Conservation (phyloP, 495 filamentous ascomycete genomes). For the Evansstolkia leycettana region DNA sequence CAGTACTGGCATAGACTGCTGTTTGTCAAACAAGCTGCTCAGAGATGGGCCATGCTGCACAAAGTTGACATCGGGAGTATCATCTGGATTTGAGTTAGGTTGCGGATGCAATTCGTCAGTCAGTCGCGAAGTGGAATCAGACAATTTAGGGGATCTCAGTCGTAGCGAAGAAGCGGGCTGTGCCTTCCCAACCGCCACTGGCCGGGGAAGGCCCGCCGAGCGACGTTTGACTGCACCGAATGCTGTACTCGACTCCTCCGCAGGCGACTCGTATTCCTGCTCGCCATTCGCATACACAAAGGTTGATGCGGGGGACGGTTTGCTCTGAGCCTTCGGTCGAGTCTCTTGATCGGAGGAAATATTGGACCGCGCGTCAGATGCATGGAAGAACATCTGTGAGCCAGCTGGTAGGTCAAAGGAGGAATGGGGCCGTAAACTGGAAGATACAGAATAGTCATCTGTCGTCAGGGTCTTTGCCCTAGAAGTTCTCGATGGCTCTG, state of each 20-base stretch:
- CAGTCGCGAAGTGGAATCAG: conserved; percentile 14
- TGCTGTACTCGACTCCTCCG: conserved; percentile 9
- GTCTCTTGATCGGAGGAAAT: conserved; percentile 14
- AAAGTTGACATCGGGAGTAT: conserved; percentile 8
- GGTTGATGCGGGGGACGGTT: conserved; percentile 27
- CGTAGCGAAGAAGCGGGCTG: conserved; percentile 25
- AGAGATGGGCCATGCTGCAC: conserved; percentile 12
- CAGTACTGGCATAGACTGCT: conserved; percentile 6
- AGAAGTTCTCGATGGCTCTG: conserved; percentile 18
- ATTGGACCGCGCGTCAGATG: conserved; percentile 48
- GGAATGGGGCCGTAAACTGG: conserved; percentile 16
- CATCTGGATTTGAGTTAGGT: conserved; percentile 8
- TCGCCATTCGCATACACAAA: conserved; percentile 48
- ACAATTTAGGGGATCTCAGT: conserved; percentile 26
- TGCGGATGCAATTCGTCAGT: conserved; percentile 15
- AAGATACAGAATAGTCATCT: conserved; percentile 11
- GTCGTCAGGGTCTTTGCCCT: conserved; percentile 25
- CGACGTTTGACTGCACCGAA: conserved; percentile 16
- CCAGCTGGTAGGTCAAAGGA: conserved; percentile 16
- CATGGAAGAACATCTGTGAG: conserved; percentile 65
- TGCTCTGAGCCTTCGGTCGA: conserved; percentile 15
- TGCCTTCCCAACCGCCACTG: conserved; percentile 15
- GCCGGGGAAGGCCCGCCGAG: conserved; percentile 25
- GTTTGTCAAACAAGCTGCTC: conserved; percentile 8
- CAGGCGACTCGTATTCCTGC: conserved; percentile 20